Conservation (phyloP, 345 rosid genomes). For the Odontarrhena argentea region DNA sequence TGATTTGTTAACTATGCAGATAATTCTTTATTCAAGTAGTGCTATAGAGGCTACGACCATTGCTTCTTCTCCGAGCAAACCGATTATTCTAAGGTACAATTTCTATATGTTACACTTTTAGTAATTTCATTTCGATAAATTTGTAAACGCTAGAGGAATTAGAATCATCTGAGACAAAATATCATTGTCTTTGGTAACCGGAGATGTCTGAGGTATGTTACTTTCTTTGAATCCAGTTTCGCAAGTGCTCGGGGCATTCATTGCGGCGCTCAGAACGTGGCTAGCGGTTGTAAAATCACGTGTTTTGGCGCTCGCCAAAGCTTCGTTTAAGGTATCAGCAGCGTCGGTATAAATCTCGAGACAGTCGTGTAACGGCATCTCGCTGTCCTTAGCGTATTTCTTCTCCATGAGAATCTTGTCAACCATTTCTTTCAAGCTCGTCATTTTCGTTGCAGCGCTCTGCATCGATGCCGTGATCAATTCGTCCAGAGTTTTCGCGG, state of each 20-base stretch:
- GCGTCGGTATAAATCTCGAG: conserved; percentile 44
- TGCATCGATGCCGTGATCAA: conserved; percentile 34
- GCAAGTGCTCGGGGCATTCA: conserved; percentile 44
- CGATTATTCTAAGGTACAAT: conserved; percentile 18
- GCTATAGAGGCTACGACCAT: conserved; percentile 15
- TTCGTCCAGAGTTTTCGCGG: conserved; percentile 29
- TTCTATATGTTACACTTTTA: background rate
- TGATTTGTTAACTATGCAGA: conserved; percentile 24
- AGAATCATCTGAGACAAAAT: conserved; percentile 42
- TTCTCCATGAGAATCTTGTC: conserved; percentile 27
- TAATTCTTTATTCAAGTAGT: conserved; percentile 13
- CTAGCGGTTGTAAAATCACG: conserved; percentile 36
- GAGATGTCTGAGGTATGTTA: conserved; percentile 25
- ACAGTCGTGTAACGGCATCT: conserved; percentile 41
- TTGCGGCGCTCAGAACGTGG: conserved; percentile 39
- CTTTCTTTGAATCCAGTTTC: conserved; percentile 51
- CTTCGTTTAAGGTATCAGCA: conserved; percentile 27
- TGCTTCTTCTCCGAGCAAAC: conserved; percentile 27
- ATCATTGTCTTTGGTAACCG: conserved; percentile 38
- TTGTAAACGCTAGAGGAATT: conserved; percentile 48
- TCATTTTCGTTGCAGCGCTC: conserved; percentile 33
- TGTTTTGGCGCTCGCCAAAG: conserved; percentile 7
- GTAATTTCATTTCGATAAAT: conserved; percentile 31
- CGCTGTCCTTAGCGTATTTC: conserved; percentile 8
- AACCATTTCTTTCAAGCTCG: conserved; percentile 28